Evolutionary conservation across 306 rosid species (phyloP).

Genomic region (Calophaca sinica): DNA sequence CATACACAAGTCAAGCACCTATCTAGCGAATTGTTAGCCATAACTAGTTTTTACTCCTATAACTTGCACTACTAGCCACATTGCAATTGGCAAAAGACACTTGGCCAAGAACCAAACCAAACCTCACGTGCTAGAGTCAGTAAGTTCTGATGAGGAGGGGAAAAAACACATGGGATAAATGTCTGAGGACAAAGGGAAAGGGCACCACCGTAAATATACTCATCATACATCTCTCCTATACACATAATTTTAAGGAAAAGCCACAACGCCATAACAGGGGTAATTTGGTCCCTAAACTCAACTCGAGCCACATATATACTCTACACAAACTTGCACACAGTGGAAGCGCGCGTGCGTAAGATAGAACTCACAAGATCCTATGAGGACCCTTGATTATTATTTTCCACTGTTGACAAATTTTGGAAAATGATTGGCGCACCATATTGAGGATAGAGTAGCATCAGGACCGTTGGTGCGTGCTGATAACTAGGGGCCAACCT

Average conservation of each 20-base stretch:
- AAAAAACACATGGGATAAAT: conserved; percentile 33
- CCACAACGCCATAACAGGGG: conserved; percentile 33
- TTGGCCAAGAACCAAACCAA: conserved; percentile 45
- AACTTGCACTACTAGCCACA: conserved; percentile 31
- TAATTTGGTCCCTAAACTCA: conserved; percentile 46
- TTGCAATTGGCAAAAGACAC: conserved; percentile 40
- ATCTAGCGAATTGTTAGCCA: conserved; percentile 67
- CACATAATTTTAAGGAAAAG: neutral
- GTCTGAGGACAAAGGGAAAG: conserved; percentile 34
- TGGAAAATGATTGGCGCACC: conserved; percentile 88
- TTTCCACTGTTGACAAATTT: conserved; percentile 37
- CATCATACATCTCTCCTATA: conserved; percentile 45
- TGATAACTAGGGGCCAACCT: conserved; percentile 84
- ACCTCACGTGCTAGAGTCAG: conserved; percentile 55
- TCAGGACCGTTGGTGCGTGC: conserved; percentile 95
- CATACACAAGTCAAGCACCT: conserved; percentile 52
- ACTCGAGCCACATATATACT: conserved; percentile 20
- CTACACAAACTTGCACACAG: conserved; percentile 24
- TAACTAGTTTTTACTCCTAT: conserved; percentile 59
- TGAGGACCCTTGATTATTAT: conserved; percentile 46
- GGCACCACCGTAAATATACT: conserved; percentile 48
- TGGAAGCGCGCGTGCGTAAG: neutral
- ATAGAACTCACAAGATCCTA: conserved; percentile 19
- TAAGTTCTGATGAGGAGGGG: conserved; percentile 36
- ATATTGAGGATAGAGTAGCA: conserved; percentile 92